Base-by-base conservation (phyloP, 2,329 filamentous ascomycete species). In the Ascochyta viciae-villosae region DNA sequence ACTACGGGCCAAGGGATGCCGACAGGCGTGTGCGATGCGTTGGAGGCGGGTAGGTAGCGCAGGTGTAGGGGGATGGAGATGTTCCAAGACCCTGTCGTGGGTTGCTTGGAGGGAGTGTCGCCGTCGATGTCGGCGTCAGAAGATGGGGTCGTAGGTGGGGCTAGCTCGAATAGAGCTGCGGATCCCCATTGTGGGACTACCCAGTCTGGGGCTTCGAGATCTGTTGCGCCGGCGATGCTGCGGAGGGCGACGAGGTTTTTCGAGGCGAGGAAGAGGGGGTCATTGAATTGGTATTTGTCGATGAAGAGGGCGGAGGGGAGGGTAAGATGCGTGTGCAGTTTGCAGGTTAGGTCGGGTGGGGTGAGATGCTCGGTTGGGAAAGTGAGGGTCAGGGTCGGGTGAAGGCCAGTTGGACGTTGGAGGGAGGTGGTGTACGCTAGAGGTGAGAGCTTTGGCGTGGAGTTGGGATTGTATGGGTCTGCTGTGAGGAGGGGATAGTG, bases 191-290 rank as follows among this genome's bases (percentile, higher is more conserved):
- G 76, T 6, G 83, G 71, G 27, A 92, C 83, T 1, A 88, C 86
- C 80, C 96, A 98, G 66, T 89, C 89, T 1, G 94, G 94, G 0
- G 92, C 92, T 78, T 98, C 94, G 49, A 98, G 87, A 64, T 98
- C 93, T 6, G 93, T 90, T 19, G 91, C 90, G 12, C 90, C 85
- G 24, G 87, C 87, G 13, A 91, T 83, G 61, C 89, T 86, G 40
- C 83, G 87, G 37, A 96, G 78, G 2, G 84, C 80, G 2, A 83
- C 81, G 19, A 97, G 82, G 69, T 96, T 91, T 67, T 96, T 92
- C 0, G 91, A 93, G 3, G 85, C 76, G 27, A 96, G 83, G 77
- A 96, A 95, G 5, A 96, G 82, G 0, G 84, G 76, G 72, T 93
- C 90, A 23, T 80, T 82, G 57, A 97, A 84, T 75, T 96, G 92